phyloP scores from a whole-genome alignment of 805 yeast genomes.

The Lipomyces anomalus region DNA sequence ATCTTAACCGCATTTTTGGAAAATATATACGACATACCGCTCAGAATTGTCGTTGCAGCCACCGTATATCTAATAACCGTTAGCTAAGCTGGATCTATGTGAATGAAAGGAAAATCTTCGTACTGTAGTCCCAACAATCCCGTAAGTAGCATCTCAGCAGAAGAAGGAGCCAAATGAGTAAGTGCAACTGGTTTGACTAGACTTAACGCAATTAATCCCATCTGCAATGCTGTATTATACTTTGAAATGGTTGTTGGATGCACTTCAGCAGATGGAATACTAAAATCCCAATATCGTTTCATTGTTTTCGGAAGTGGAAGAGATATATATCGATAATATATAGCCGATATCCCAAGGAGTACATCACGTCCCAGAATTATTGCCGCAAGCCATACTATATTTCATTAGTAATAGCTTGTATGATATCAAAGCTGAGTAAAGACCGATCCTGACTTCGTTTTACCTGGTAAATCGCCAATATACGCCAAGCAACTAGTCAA shows the following conservation, averaged over 20 bases:
- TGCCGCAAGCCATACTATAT: slow-evolving; percentile 46
- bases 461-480: slow-evolving; percentile 58
- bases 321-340: slow-evolving; percentile 65
- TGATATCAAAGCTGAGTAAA: background rate
- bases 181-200: slow-evolving; percentile 50
- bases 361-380: slow-evolving; percentile 82
- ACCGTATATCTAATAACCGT: slow-evolving; percentile 47
- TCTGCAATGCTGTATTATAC: slow-evolving; percentile 84
- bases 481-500: slow-evolving; percentile 73
- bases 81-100: slow-evolving; percentile 17
- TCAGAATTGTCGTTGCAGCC: slow-evolving; percentile 64
- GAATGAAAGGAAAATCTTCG: background rate
- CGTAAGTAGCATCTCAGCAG: slow-evolving; percentile 26
- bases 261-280: slow-evolving; percentile 76
- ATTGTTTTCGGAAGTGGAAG: slow-evolving; percentile 73
- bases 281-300: slow-evolving; percentile 67
- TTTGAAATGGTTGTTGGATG: slow-evolving; percentile 64
- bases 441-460: slow-evolving; percentile 1
- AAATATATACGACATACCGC: slow-evolving; percentile 74
- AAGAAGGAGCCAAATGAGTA: slow-evolving; percentile 33
- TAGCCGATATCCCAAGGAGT: slow-evolving; percentile 62
- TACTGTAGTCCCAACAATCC: slow-evolving; percentile 23
- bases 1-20: slow-evolving; percentile 63
- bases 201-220: slow-evolving; percentile 72
- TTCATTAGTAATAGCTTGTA: background rate